phyloP scores from a whole-genome alignment of 495 filamentous ascomycete species.

The Penicillium flavigenum region DNA sequence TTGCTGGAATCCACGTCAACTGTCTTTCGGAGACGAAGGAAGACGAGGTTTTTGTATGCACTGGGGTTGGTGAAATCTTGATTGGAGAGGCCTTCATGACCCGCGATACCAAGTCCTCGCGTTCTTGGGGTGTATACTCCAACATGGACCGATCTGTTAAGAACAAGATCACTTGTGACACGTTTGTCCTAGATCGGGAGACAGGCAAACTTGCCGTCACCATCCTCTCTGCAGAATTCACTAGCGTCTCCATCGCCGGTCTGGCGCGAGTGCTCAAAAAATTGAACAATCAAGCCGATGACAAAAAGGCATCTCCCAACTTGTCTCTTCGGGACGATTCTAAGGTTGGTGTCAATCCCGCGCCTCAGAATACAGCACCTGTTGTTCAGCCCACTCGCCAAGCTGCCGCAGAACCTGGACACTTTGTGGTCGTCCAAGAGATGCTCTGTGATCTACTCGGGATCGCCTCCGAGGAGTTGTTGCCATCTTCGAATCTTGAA shows the following conservation, averaged over 20 bases:
- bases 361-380: neutral
- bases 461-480: neutral
- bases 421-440: neutral
- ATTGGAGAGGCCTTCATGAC: conserved; percentile 1
- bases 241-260: neutral
- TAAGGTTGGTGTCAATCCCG: neutral
- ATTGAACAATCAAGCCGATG: neutral
- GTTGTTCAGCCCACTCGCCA: neutral
- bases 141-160: conserved; percentile 1
- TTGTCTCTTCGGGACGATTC: neutral
- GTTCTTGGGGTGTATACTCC: conserved; percentile 16
- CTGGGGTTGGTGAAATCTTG: conserved; percentile 11
- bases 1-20: conserved; percentile 44
- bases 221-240: neutral
- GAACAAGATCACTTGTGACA: neutral
- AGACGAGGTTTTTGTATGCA: conserved; percentile 33
- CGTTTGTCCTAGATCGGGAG: neutral
- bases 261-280: neutral
- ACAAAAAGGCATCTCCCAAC: neutral
- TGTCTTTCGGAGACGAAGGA: conserved; percentile 18
- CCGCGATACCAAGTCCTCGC: neutral
- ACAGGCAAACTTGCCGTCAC: conserved; percentile 7
- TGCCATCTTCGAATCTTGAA: conserved; percentile 4
- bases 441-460: conserved; percentile 9
- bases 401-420: neutral